Evolutionary conservation across 768 basidiomycete species (phyloP), one percentile per base, ranked within the genome.

Genomic region (Suillus bovinus): DNA sequence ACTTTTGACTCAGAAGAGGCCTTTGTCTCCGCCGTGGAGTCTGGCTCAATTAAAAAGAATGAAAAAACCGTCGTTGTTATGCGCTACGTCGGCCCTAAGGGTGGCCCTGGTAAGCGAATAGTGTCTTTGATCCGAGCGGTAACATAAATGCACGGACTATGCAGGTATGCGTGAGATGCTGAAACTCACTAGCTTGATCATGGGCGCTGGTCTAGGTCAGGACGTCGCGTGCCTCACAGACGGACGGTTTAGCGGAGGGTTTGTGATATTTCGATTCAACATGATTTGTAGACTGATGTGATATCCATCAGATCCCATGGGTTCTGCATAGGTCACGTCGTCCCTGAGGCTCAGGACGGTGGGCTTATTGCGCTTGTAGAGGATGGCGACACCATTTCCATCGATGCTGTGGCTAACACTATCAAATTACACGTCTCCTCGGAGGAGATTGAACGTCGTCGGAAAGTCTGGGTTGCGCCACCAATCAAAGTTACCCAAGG

Each of bases 141-240:
- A 49, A 53, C 49, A 61, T 59, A 72, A 34, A 56, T 16, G 22
- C 36, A 68, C 59, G 52, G 56, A 63, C 55, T 61, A 62, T 60
- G 52, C 71, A 90, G 94, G 95, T 65, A 99, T 99, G 96, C 96
- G 95, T 55, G 97, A 99, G 81, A 99, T 99, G 97, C 83, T 99
- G 62, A 98, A 98, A 75, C 96, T 95, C 29, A 99, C 96, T 36
- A 93, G 93, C 79, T 74, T 99, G 71, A 95, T 99, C 76, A 99
- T 99, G 93, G 97, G 97, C 61, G 97, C 97, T 16, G 97, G 97
- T 13, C 83, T 99, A 13, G 97, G 97, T 13, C 80, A 90, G 67
- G 96, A 99, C 68, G 97, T 99, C 56, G 96, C 96, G 44, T 98
- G 94, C 75, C 76, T 99, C 67, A 99, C 97, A 20, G 96, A 99